Evolutionary conservation across 2,329 filamentous ascomycete species (phyloP), one percentile per base, ranked within the genome.

Genomic region (Exserohilum turcica): DNA sequence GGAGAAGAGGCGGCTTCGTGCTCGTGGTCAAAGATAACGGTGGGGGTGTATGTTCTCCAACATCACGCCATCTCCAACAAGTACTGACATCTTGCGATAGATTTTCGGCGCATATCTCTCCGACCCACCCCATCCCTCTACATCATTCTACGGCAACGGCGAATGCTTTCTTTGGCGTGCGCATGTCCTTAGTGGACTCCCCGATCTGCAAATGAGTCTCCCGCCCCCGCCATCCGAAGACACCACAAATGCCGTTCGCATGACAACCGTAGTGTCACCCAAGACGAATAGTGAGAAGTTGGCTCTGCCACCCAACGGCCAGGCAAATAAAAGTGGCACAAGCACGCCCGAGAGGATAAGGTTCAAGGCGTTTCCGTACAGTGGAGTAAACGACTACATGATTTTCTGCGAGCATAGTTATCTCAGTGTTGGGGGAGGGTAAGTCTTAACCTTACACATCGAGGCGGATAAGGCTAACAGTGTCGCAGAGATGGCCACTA

Each of bases 321-420:
- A 50, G 7, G 35, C 45, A 28, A 51, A n/a, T 18, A 56, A 72
- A 50, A 79, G 75, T 62, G 77, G 81, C 2, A 76, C 82, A 1
- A 82, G 80, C 21, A 85, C 86, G 3, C 84, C 86, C 4, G 90
- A 93, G 57, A 83, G 86, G 21, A 91, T 97, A 63, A 86, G 94
- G 16, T 99, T 99, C 82, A 97, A 96, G 76, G 93, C 93, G 0
- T 99, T 97, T 67, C 92, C 93, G 0, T 97, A 97, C 70, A 95
- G 90, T 51, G 94, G 94, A 5, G 84, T 96, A 35, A 97, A 99
- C 73, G 94, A 97, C 74, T 99, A 96, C 73, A 91, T 93, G 79
- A 94, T 97, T 63, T 89, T 95, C 67, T 97, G 93, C 76, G 92
- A 97, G 76, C 81, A 85, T 3, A 84, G 87, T 19, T 97, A 90